A percentile compares a stretch with the other conserved stretches of the same genome.
These are phyloP conservation scores for Hygrophila difformis DNA, from an alignment of 257 asterid genomes.

Conservation along the genomic window DNA sequence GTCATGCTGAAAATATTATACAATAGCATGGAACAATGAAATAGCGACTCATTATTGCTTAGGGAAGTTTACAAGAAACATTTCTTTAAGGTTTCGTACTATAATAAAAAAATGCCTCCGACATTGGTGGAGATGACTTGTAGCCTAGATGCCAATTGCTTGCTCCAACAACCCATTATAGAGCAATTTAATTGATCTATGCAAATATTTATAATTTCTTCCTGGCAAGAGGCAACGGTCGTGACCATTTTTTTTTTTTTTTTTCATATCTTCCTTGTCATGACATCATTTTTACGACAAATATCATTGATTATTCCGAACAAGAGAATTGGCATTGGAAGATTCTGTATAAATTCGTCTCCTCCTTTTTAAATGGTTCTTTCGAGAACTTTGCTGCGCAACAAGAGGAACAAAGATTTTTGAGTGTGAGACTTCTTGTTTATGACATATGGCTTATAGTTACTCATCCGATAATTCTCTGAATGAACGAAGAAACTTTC, in stretches of 20 bases:
- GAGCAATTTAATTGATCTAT: conserved; percentile 20
- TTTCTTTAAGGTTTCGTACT: conserved; percentile 5
- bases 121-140: conserved; percentile 9
- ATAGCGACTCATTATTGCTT: not conserved
- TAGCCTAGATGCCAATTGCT: conserved; percentile 13
- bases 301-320: conserved; percentile 24
- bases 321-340: conserved; percentile 18
- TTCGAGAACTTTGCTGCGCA: conserved; percentile 45
- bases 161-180: conserved; percentile 8
- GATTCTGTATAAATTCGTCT: conserved; percentile 24
- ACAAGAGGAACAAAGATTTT: conserved; percentile 2
- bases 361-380: conserved; percentile 40
- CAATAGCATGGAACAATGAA: not conserved
- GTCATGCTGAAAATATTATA: no score
- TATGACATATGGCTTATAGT: conserved; percentile 27
- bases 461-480: conserved; percentile 26
- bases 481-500: conserved; percentile 15
- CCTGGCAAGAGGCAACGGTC: conserved; percentile 18
- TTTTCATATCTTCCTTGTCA: not conserved
- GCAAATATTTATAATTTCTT: conserved; percentile 13
- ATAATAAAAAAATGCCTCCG: conserved; percentile 5
- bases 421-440: not conserved
- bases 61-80: conserved; percentile 13
- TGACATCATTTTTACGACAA: conserved; percentile 13
- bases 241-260: not conserved